Evolutionary conservation across 75 land plant species (phyloP).

Genomic region (Larix kaempferi): DNA sequence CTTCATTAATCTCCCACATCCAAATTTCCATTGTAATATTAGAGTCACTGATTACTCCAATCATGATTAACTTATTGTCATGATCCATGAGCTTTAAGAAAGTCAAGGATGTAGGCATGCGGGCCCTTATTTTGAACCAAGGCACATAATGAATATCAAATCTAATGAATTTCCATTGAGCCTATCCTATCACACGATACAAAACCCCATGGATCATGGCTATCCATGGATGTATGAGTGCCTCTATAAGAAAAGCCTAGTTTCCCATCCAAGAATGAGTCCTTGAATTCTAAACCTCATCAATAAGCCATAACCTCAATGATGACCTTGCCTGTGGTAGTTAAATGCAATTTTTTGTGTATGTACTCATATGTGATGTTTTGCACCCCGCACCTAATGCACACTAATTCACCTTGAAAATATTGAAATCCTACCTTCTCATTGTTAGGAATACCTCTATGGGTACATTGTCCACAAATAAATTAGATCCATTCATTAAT

Average conservation of each 20-base stretch:
- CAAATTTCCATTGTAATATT: constrained; percentile 2
- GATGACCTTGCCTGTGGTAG: too few relatives aligned
- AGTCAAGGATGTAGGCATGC: constrained; percentile 1
- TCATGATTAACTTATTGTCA: constrained; percentile 6
- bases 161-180: constrained; percentile 6
- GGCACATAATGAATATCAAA: constrained; percentile 6
- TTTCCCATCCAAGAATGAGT: constrained; percentile 12
- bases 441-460: too few relatives aligned
- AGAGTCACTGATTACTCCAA: constrained; percentile 12
- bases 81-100: constrained; percentile 18
- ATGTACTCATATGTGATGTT: too few relatives aligned
- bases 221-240: constrained; percentile 13
- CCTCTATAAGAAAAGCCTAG: constrained; percentile 5
- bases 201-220: constrained; percentile 10
- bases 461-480: too few relatives aligned
- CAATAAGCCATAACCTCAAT: too few relatives aligned
- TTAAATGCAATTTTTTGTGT: too few relatives aligned
- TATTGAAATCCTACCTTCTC: too few relatives aligned
- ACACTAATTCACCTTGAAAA: too few relatives aligned
- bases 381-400: too few relatives aligned
- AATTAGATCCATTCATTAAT: too few relatives aligned
- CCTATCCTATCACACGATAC: constrained; percentile 12
- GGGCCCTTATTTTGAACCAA: constrained; percentile 12
- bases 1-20: constrained; percentile 15
- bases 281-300: too few relatives aligned